A percentile compares a stretch with the other conserved stretches of the same genome.
Conservation (phyloP, 169 alveolate species). For the Plasmodium vivax region DNA sequence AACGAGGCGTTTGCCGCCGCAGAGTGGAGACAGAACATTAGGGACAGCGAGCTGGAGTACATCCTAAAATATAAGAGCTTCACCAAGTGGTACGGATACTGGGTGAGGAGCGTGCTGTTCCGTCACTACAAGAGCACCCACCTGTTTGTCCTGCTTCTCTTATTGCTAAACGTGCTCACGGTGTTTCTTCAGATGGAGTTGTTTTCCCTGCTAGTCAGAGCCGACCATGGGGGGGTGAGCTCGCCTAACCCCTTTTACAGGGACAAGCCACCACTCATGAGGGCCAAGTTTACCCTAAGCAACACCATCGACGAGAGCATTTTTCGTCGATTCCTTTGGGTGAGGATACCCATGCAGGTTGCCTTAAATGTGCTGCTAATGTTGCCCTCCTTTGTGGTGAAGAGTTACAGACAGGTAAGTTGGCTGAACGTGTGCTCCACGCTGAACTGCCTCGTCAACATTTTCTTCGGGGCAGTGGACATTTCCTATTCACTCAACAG, state of each 20-base stretch:
- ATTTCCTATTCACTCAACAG: slow-evolving; percentile 35
- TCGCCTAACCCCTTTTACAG: background rate
- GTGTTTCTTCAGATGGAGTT: slow-evolving; percentile 33
- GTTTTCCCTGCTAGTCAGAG: slow-evolving; percentile 1
- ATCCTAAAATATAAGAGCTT: slow-evolving; percentile 59
- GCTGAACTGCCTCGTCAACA: slow-evolving; percentile 36
- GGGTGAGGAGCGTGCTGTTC: slow-evolving; percentile 44
- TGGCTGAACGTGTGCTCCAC: slow-evolving; percentile 6
- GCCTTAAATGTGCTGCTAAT: slow-evolving; percentile 1
- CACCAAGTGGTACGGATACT: slow-evolving; percentile 50
- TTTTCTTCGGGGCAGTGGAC: slow-evolving; percentile 43
- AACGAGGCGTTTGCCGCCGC: slow-evolving; percentile 33
- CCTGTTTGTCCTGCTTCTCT: background rate
- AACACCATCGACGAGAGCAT: background rate
- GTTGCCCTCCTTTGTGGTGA: slow-evolving; percentile 22
- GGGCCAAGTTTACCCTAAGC: background rate
- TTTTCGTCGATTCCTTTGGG: background rate
- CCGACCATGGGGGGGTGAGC: background rate
- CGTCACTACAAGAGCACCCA: slow-evolving; percentile 41
- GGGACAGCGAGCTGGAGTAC: slow-evolving; percentile 54
- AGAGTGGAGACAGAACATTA: slow-evolving; percentile 36
- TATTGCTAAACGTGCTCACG: slow-evolving; percentile 11
- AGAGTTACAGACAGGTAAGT: background rate
- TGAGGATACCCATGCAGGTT: slow-evolving; percentile 22
- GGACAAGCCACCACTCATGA: background rate